Evolutionary conservation across 2,329 filamentous ascomycete species (phyloP).

Genomic region (Ascochyta fabae): DNA sequence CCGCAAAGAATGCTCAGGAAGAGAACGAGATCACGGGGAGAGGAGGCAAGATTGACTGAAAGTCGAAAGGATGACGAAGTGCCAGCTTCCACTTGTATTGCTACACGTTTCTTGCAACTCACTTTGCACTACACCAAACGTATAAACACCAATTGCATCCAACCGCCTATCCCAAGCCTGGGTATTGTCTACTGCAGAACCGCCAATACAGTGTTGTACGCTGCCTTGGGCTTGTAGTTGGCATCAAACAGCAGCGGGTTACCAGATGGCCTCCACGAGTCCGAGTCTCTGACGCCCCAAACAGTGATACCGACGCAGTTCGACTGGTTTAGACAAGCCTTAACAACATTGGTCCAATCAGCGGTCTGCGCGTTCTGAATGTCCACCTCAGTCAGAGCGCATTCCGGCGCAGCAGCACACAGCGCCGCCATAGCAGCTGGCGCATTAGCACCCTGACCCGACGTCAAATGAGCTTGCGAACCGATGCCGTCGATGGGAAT

Average conservation of each 20-base stretch:
- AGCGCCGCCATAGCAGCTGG: conserved; percentile 60
- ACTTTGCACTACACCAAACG: background rate
- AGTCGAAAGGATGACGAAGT: too few species aligned
- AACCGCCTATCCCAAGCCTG: background rate
- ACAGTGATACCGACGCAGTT: conserved; percentile 73
- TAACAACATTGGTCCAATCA: conserved; percentile 64
- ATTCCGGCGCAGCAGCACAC: conserved; percentile 62
- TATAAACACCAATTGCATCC: conserved; percentile 1
- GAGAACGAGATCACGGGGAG: conserved; percentile 23
- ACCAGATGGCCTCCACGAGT: conserved; percentile 54
- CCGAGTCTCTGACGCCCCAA: conserved; percentile 60
- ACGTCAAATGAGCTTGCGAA: conserved; percentile 56
- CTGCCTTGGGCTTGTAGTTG: conserved; percentile 53
- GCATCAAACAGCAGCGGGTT: conserved; percentile 56
- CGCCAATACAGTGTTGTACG: conserved; percentile 43
- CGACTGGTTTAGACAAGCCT: conserved; percentile 65
- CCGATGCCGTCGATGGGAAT: conserved; percentile 71
- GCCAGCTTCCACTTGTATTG: background rate
- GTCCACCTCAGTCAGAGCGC: conserved; percentile 73
- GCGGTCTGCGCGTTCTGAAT: conserved; percentile 63
- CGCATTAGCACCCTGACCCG: conserved; percentile 56
- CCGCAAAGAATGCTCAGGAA: conserved; percentile 27
- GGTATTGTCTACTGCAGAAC: conserved; percentile 26
- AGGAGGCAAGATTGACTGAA: conserved; percentile 16
- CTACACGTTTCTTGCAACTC: background rate